Evolutionary conservation across 2,329 filamentous ascomycete genomes (phyloP).

Genomic region (Macroventuria anomochaeta): DNA sequence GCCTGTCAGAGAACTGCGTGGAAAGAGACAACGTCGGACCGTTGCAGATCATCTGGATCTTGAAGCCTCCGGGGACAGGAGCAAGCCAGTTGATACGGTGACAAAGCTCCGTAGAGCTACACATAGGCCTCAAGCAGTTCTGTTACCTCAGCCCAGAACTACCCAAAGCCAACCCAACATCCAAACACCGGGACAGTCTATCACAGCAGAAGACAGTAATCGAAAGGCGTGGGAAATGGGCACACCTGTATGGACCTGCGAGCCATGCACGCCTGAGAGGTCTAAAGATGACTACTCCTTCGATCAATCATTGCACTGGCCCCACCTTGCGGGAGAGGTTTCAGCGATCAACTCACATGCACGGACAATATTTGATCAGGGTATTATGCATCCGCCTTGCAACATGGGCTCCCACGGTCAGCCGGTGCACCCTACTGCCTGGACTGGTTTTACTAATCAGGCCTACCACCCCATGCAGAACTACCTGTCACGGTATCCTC

Average conservation of each 20-base stretch:
- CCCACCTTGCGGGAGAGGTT: slow-evolving; percentile 7
- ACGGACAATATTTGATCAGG: slow-evolving; percentile 5
- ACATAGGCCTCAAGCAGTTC: not conserved
- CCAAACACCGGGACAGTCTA: not conserved
- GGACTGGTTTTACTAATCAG: slow-evolving; percentile 6
- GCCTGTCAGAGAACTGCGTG: slow-evolving; percentile 19
- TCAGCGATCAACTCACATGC: slow-evolving; percentile 16
- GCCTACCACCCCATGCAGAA: slow-evolving; percentile 1
- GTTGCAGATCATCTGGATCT: not conserved
- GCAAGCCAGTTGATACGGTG: slow-evolving; percentile 29
- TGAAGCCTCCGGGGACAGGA: slow-evolving; percentile 28
- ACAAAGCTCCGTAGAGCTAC: not conserved
- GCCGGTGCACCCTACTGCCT: slow-evolving; percentile 6
- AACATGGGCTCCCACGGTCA: slow-evolving; percentile 5
- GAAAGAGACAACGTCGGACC: slow-evolving; percentile 21
- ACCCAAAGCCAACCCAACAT: not conserved
- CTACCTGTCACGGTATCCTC: no score
- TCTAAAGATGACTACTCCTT: slow-evolving; percentile 10
- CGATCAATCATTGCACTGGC: slow-evolving; percentile 12
- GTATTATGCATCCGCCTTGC: slow-evolving; percentile 1
- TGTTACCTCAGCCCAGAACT: not conserved
- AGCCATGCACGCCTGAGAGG: slow-evolving; percentile 3
- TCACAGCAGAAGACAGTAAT: not conserved
- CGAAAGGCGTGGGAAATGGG: not conserved
- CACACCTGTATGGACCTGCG: not conserved